Base-by-base conservation (phyloP, 2,329 filamentous ascomycete species). In the Dichotomopilus funicola region DNA sequence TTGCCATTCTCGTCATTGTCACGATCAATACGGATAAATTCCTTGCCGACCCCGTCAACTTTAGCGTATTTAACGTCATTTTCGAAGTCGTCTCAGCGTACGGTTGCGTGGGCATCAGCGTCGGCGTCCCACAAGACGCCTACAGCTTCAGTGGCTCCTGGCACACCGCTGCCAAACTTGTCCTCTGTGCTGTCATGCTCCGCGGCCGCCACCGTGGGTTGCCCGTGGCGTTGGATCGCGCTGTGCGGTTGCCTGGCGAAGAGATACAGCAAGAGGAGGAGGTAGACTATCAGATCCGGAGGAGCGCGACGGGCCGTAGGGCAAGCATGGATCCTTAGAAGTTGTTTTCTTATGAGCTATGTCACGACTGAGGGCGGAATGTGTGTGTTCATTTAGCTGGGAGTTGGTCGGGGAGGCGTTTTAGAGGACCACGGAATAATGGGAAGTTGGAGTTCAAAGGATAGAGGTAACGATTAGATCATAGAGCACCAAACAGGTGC, bases 1-100 rank as follows among this genome's bases (percentile, higher is more conserved):
- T 85, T 1, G 81, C 81, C 0, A 75, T 83, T 5, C 72, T 85
- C n/a, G 69, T 81, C 33, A 83, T 86, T 56, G 73, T 76, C 34
- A 78, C 79, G 54, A 80, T 82, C 48, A 82, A 86, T 65, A 78
- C 78, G 1, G 68, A 71, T 8, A 75, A 81, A 54, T 82, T 81
- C 56, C 67, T 75, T 1, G 64, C 68, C 13, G 75, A 83, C 54
- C 80, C 80, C 0, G 68, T 72, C n/a, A 76, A 65, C 38, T 82
- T 76, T 64, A 78, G 76, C 34, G 79, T 81, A 2, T 84, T 83
- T 66, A 83, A 83, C 60, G 65, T 84, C 54, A 68, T 78, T 1
- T 81, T 81, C 53, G 78, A 81, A 61, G 77, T 81, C 6, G 77
- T 79, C 0, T 78, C 73, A 6, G 79, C 74, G 0, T 85, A 85